A percentile compares a stretch with the other conserved stretches of the same genome.
Conservation (phyloP, 345 rosid genomes). For the Gossypioides kirkii region DNA sequence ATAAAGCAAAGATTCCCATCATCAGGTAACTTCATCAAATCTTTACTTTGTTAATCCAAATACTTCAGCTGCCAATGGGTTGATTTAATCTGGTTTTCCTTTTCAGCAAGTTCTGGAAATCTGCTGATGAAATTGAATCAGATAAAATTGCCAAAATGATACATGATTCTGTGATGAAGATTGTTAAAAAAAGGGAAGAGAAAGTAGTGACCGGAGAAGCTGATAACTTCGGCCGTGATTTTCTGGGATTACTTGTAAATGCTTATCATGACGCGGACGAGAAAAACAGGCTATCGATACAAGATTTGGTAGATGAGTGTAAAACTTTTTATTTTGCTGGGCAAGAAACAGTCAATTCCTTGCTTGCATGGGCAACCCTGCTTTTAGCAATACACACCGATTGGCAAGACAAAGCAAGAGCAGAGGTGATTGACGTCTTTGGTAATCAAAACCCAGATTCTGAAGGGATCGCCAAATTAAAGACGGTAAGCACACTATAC, state of each 20-base stretch:
- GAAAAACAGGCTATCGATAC: background rate
- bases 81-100: background rate
- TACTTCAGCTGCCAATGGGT: too few species aligned
- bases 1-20: background rate
- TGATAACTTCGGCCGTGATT: background rate
- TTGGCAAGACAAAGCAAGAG: background rate
- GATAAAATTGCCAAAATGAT: background rate
- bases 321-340: background rate
- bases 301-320: background rate
- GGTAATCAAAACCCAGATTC: background rate
- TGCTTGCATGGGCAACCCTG: background rate
- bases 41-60: too few species aligned
- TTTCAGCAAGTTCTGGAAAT: background rate
- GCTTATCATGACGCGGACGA: background rate
- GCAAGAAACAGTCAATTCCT: background rate
- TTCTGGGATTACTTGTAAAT: background rate
- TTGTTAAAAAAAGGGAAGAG: background rate
- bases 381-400: background rate
- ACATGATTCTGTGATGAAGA: background rate
- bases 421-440: background rate
- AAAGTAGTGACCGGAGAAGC: background rate
- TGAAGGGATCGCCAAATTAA: background rate
- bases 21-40: background rate
- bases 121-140: background rate
- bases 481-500: background rate